Evolutionary conservation across 805 yeast genomes (phyloP), one percentile per base, ranked within the genome.

Genomic region (Ogataea siamensis): DNA sequence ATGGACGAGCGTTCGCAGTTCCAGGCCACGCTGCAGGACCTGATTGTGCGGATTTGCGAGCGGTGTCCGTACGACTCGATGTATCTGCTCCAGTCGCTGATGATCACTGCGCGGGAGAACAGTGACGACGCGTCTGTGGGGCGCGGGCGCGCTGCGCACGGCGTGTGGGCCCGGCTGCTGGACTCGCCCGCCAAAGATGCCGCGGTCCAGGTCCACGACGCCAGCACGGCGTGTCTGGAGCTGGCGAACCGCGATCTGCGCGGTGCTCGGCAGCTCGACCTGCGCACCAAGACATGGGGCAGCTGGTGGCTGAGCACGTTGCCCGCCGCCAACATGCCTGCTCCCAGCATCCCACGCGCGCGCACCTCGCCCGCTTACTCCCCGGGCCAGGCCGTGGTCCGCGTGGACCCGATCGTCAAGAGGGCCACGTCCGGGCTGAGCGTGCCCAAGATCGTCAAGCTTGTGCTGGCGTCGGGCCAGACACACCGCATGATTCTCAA

Each of bases 341-440:
- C 85, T 2, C 95, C 96, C 0, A 84, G 94, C 0, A 49, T 62
- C 13, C 49, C 54, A 4, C 53, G 80, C 13, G 55, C 67, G 16
- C 27, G 14, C 10, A 15, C 34, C 10, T 5, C 12, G 5, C 25
- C 2, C 7, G 25, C 12, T 7, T 22, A 22, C 25, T n/a, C 5
- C 12, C n/a, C 25, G 7, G 25, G 8, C 25, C 25, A 22, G 25
- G 83, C 84, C 51, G 73, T 93, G 29, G 28, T 45, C 0, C 45
- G 50, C 0, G 71, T 86, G 2, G 70, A 68, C 4, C 60, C 69
- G 0, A 58, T 53, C 2, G 64, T 89, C 2, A 45, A 60, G 0
- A 69, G 87, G n/a, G 93, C 98, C 0, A 49, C 80, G 0, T 77
- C 93, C 0, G 99, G 99, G 3, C 60, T 91, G 8, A 87, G 96